A percentile compares a stretch with the other conserved stretches of the same genome.
These are phyloP conservation scores for Colletotrichum aenigma DNA, from an alignment of 2,329 filamentous ascomycete species.

Conservation along the genomic window DNA sequence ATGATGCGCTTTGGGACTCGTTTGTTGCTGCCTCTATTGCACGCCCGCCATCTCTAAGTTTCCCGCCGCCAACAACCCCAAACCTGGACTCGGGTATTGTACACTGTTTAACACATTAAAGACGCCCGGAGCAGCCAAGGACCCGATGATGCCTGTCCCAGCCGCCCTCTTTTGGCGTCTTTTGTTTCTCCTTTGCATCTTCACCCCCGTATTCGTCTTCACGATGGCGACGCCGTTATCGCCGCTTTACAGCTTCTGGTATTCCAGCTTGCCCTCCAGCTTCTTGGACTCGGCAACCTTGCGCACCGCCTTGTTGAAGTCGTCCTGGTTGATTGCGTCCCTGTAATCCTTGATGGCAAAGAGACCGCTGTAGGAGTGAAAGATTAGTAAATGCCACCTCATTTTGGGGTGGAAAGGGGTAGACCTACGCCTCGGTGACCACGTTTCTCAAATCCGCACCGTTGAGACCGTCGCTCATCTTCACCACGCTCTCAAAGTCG, in stretches of 20 bases:
- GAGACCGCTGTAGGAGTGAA: constrained; percentile 67
- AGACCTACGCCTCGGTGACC: constrained; percentile 92
- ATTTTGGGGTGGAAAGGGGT: background rate
- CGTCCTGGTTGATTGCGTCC: constrained; percentile 95
- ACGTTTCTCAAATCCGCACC: constrained; percentile 97
- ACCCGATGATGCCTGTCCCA: background rate
- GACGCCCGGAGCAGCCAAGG: background rate
- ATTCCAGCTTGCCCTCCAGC: constrained; percentile 96
- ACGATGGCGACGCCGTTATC: background rate
- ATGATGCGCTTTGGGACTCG: background rate
- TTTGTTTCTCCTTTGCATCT: background rate
- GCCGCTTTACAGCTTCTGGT: constrained; percentile 79
- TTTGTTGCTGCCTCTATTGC: constrained; percentile 1
- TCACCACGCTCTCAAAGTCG: constrained; percentile 98
- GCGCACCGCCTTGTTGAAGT: constrained; percentile 98
- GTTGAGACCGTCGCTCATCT: constrained; percentile 99
- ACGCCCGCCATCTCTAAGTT: background rate
- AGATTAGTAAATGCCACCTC: constrained; percentile 27
- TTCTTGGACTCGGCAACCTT: constrained; percentile 99
- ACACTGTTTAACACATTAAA: constrained; percentile 17
- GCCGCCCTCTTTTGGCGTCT: background rate
- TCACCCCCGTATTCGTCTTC: background rate
- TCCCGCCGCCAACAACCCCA: constrained; percentile 17
- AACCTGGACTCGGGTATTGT: constrained; percentile 21
- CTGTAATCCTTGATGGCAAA: constrained; percentile 99